Base-by-base conservation (phyloP, 306 rosid genomes). In the Begonia masoniana region DNA sequence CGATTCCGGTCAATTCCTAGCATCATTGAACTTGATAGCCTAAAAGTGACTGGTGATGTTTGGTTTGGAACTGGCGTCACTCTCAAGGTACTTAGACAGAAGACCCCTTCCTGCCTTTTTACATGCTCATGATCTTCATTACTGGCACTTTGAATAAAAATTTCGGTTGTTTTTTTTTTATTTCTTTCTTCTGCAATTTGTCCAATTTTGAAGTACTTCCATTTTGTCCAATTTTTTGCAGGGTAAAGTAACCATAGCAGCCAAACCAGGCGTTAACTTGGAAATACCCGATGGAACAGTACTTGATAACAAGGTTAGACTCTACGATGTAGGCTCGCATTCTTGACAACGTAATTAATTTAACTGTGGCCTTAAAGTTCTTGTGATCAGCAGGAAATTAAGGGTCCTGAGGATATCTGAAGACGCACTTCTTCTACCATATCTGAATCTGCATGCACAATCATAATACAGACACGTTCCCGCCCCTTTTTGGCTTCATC, bases 1-100 rank as follows among this genome's bases (percentile, higher is more conserved):
- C 82, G 96, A 41, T 86, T 91, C 75, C 81, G 86, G 78, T 81
- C 99, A 42, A 91, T 91, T 50, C 99, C 99, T 41, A 91, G 99
- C 58, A 86, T 91, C 46, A 74, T 81, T 57, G 88, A 77, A 56
- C 96, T 86, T n/a, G 96, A 81, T 62, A 77, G 76, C 70, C 84
- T 91, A 41, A 86, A 86, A 78, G 96, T 91, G 62, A 57, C 54
- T 15, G 99, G 96, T 6, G 92, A 91, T 77, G 96, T 86, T 41
- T 91, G 79, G 84, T 91, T 91, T n/a, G 96, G 96, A 43, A 65
- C 84, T 61, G 71, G 76, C 13, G 72, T 91, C 62, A 24, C 64
- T 70, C 94, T 91, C 63, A 91, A 91, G 94, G 99, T 91, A 81
- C 49, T 61, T 31, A 2, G 8, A 5, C 1, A 31, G 39, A 5